A percentile compares a stretch with the other conserved stretches of the same genome.
Conservation (phyloP, 2,329 filamentous ascomycete genomes). For the Dactylellina haptotyla region DNA sequence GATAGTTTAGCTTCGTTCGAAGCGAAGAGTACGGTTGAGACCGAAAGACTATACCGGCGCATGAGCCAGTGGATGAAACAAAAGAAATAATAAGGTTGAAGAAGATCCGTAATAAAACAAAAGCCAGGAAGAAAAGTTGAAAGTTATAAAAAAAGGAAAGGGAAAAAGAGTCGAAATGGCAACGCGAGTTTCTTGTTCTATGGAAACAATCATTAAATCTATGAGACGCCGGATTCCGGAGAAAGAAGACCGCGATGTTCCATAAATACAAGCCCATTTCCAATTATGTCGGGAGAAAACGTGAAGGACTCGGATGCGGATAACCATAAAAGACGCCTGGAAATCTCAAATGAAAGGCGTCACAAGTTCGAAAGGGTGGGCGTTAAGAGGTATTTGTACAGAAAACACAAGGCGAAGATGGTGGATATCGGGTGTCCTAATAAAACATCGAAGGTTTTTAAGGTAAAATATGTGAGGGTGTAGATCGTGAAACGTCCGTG, state of each 20-base stretch:
- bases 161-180: constrained; percentile 17
- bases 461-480: constrained; percentile 39
- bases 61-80: constrained; percentile 16
- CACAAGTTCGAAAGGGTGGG: constrained; percentile 28
- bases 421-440: constrained; percentile 32
- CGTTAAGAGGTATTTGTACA: constrained; percentile 54
- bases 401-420: constrained; percentile 32
- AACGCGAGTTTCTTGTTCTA: constrained; percentile 53
- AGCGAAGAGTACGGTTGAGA: constrained; percentile 17
- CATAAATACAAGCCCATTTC: constrained; percentile 50
- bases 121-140: too few species aligned
- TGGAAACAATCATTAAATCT: constrained; percentile 54
- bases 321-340: constrained; percentile 38
- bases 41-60: constrained; percentile 19
- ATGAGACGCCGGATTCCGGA: constrained; percentile 50
- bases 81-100: constrained; percentile 31
- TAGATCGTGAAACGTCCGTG: constrained; percentile 54
- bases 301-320: constrained; percentile 32
- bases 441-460: constrained; percentile 42
- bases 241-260: constrained; percentile 54
- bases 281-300: constrained; percentile 35
- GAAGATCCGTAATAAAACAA: constrained; percentile 51
- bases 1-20: constrained; percentile 12
- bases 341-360: constrained; percentile 44
- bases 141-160: constrained; percentile 2